Percentiles rank a stretch among this genome's conserved stretches.
These are phyloP conservation scores for Paraconiothyrium sp. DNA, from an alignment of 2,329 filamentous ascomycete species.

Conservation along the genomic window DNA sequence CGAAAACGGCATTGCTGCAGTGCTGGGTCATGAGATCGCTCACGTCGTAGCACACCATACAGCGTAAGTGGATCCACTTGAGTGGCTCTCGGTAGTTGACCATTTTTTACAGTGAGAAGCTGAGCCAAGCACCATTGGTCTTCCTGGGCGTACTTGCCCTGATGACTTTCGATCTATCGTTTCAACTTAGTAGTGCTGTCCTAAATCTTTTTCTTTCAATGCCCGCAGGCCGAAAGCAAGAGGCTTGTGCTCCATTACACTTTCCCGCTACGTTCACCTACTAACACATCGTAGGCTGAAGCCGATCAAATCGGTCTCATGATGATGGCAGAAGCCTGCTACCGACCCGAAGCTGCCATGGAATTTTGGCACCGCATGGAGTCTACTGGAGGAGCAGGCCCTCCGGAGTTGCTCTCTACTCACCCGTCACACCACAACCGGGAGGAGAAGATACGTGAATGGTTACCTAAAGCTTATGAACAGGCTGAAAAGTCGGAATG, in stretches of 20 bases:
- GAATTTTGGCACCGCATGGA: conserved; percentile 73
- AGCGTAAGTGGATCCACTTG: conserved; percentile 31
- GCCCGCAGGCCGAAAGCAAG: conserved; percentile 76
- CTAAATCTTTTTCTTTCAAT: conserved; percentile 71
- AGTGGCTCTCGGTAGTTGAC: conserved; percentile 9
- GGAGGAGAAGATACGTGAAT: conserved; percentile 71
- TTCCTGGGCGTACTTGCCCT: conserved; percentile 50
- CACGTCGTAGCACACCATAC: conserved; percentile 65
- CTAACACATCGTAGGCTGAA: conserved; percentile 64
- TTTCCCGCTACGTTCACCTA: conserved; percentile 12
- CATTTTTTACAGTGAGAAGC: conserved; percentile 60
- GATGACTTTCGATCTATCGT: conserved; percentile 52
- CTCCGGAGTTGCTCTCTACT: conserved; percentile 78
- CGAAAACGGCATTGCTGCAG: conserved; percentile 76
- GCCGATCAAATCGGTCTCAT: conserved; percentile 83
- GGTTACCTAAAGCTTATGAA: conserved; percentile 54
- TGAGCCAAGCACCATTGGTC: conserved; percentile 58
- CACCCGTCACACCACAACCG: conserved; percentile 76
- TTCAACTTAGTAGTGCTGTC: conserved; percentile 53
- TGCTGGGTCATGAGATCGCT: conserved; percentile 82
- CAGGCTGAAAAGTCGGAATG: conserved; percentile 49
- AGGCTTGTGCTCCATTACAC: conserved; percentile 50
- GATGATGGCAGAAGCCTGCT: conserved; percentile 85
- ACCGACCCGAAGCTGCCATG: conserved; percentile 73
- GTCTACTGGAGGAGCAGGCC: conserved; percentile 56